phyloP scores from a whole-genome alignment of 2,329 filamentous ascomycete genomes.

The Trichoderma koningii region DNA sequence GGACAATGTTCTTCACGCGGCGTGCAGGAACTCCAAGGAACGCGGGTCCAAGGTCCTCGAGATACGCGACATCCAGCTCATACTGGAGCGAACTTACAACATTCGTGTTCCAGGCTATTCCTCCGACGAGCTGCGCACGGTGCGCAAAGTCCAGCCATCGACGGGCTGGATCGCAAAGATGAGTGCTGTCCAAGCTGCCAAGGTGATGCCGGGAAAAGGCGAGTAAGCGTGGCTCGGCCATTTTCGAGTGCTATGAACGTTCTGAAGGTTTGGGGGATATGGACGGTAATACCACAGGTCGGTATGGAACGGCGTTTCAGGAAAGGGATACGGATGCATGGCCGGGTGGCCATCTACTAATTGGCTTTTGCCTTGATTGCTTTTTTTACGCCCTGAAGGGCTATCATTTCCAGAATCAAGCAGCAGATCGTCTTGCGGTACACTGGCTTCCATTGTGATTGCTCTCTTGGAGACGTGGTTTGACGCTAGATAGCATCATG shows the following conservation, averaged over 20 bases:
- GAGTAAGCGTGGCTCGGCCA: conserved; percentile 41
- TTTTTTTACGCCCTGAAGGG: neutral
- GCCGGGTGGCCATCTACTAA: conserved; percentile 2
- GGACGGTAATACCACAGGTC: conserved; percentile 19
- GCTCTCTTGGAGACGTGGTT: neutral
- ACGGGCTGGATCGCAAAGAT: conserved; percentile 94
- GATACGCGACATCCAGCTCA: conserved; percentile 80
- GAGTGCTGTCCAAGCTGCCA: conserved; percentile 92
- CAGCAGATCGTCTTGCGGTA: neutral
- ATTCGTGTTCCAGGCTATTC: conserved; percentile 93
- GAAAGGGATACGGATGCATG: conserved; percentile 3
- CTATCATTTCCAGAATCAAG: neutral
- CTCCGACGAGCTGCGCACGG: conserved; percentile 89
- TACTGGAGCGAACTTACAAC: conserved; percentile 83
- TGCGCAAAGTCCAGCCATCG: conserved; percentile 88
- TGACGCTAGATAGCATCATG: neutral
- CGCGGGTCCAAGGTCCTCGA: conserved; percentile 89
- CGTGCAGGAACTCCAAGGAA: conserved; percentile 90
- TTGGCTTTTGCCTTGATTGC: neutral
- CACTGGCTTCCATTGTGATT: conserved; percentile 2
- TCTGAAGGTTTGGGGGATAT: neutral
- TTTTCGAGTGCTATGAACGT: neutral
- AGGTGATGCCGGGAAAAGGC: conserved; percentile 68
- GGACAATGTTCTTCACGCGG: conserved; percentile 82
- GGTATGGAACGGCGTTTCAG: conserved; percentile 27